A percentile compares a stretch with the other conserved stretches of the same genome.
phyloP scores from a whole-genome alignment of 2,329 filamentous ascomycete species.

The Phyllosticta citriasiana region DNA sequence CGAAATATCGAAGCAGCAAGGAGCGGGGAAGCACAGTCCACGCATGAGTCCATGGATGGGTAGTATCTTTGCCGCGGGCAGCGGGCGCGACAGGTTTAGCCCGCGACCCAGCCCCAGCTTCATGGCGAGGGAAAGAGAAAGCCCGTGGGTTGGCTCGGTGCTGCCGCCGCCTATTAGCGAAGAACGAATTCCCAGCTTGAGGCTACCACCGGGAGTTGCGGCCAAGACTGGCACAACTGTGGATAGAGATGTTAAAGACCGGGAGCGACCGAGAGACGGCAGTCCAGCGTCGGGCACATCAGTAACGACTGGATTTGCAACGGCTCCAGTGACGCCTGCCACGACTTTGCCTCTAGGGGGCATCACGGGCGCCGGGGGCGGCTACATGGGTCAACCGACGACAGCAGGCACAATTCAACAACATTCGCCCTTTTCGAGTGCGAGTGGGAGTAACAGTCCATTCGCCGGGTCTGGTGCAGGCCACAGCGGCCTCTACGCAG shows the following conservation, averaged over 20 bases:
- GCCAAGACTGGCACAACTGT: not conserved
- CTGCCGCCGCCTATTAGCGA: constrained; percentile 17
- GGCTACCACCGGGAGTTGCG: constrained; percentile 25
- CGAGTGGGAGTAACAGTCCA: not conserved
- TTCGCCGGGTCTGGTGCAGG: constrained; percentile 1
- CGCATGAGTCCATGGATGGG: constrained; percentile 15
- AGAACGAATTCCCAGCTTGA: constrained; percentile 33
- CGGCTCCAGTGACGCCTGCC: not conserved
- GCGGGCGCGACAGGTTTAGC: constrained; percentile 2
- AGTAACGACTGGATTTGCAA: not conserved
- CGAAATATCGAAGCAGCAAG: constrained; percentile 21
- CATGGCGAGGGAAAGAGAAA: not conserved
- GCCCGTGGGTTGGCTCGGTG: constrained; percentile 15
- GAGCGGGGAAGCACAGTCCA: constrained; percentile 29
- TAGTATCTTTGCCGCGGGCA: constrained; percentile 8
- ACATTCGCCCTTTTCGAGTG: not conserved
- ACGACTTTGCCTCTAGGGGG: not conserved
- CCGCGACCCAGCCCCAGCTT: constrained; percentile 2
- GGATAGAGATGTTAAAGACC: not conserved
- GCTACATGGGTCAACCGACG: not conserved
- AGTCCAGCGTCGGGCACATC: not conserved
- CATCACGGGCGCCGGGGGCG: not conserved
- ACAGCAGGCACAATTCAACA: not conserved
- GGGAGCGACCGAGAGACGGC: not conserved
- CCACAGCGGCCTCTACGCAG: not conserved